Percentiles rank a stretch among this genome's conserved stretches.
phyloP scores from a whole-genome alignment of 73 alveolate genomes.

The Strombidium stylifer region DNA sequence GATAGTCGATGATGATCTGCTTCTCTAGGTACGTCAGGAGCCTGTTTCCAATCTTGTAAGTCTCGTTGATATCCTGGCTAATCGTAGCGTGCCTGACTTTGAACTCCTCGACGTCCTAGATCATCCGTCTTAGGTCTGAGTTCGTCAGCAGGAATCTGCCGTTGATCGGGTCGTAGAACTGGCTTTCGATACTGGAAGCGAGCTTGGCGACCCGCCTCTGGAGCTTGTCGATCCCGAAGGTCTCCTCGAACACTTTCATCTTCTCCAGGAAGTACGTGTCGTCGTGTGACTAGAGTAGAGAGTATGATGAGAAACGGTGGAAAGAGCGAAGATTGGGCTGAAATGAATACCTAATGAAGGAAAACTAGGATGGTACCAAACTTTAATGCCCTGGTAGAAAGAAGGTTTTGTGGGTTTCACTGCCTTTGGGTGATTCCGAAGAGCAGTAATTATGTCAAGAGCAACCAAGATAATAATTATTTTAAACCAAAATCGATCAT shows the following conservation, averaged over 20 bases:
- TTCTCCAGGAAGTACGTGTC: constrained; percentile 32
- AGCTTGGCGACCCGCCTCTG: constrained; percentile 22
- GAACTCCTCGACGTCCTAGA: constrained; percentile 25
- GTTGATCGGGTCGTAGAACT: constrained; percentile 7
- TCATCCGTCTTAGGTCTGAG: constrained; percentile 8
- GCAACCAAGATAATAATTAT: too few relatives aligned
- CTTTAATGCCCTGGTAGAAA: too few relatives aligned
- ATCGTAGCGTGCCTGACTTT: constrained; percentile 14
- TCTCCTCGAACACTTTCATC: constrained; percentile 39
- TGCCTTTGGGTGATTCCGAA: too few relatives aligned
- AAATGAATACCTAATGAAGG: too few relatives aligned
- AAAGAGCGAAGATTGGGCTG: too few relatives aligned
- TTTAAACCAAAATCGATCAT: too few relatives aligned
- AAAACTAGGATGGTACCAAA: too few relatives aligned
- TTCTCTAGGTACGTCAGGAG: constrained; percentile 31
- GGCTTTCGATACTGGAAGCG: not conserved
- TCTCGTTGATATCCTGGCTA: constrained; percentile 31
- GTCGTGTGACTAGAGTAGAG: constrained; percentile 14
- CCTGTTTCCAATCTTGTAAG: constrained; percentile 30
- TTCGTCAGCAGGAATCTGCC: constrained; percentile 8
- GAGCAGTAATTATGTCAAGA: too few relatives aligned
- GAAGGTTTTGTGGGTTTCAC: too few relatives aligned
- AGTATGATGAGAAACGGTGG: too few relatives aligned
- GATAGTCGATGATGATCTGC: constrained; percentile 24
- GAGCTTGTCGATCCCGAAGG: constrained; percentile 47